Evolutionary conservation across 257 asterid genomes (phyloP), one percentile per base, ranked within the genome.

Genomic region (Penstemon newberryi): DNA sequence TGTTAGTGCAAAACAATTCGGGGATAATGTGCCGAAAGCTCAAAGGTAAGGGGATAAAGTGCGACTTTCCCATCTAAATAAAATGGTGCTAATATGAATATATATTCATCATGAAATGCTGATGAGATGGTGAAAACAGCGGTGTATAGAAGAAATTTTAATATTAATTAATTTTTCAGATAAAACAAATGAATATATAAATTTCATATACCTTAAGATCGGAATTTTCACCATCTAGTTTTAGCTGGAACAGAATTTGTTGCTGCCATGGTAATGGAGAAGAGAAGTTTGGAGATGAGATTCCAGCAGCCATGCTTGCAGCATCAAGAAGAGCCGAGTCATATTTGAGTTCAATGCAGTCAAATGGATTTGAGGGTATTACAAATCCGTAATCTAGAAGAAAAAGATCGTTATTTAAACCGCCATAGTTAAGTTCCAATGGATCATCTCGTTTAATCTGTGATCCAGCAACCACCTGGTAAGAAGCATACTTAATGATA

Each of bases 361-460:
- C 96, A 19, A 89, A 83, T 6, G 99, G 96, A 69, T 84, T 94
- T 11, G 97, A 86, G 46, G 96, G 83, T 58, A 89, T 57, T 46
- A 89, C 89, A 71, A 94, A 94, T 58, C 99, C 97, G 60, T 94
- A 94, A 80, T 94, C 97, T 19, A 94, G 83, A 74, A 94, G 95
- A 75, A 94, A 87, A 63, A 89, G 75, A 75, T 89, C 99, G 36
- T 84, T 91, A 65, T 81, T 94, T 65, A 94, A 76, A 59, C 87
- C 77, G 56, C 99, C 99, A 56, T 94, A 94, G 75, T 91, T 94
- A 15, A 94, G 96, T 70, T 84, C 82, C 74, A 94, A 73, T 0
- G 83, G 80, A 71, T 89, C 87, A 33, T 82, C 78, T 79, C 55
- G 83, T 70, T 87, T 87, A 42, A 91, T 87, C 70, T 84, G 69